Evolutionary conservation across 345 rosid genomes (phyloP).

Genomic region (Draba incana): DNA sequence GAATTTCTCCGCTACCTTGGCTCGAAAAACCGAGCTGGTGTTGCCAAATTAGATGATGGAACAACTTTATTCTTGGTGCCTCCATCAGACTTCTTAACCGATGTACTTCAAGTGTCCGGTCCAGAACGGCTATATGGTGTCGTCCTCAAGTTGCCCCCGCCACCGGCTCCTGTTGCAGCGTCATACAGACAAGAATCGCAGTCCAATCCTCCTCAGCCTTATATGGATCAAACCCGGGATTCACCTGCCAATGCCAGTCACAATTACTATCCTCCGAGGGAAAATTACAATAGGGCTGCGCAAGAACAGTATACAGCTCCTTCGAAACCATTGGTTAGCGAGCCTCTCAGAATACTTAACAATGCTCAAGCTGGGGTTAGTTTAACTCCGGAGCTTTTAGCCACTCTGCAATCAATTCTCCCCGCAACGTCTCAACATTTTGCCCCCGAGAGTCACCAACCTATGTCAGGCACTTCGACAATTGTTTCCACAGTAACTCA

Average conservation of each 20-base stretch:
- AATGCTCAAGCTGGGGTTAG: slow-evolving; percentile 53
- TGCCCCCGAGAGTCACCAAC: slow-evolving; percentile 55
- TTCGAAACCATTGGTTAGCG: slow-evolving; percentile 48
- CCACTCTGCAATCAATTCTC: slow-evolving; percentile 67
- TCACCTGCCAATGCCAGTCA: slow-evolving; percentile 51
- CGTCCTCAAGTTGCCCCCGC: slow-evolving; percentile 75
- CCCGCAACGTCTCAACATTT: slow-evolving; percentile 63
- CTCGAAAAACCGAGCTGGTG: slow-evolving; percentile 92
- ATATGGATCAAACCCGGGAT: slow-evolving; percentile 48
- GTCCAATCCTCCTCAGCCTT: slow-evolving; percentile 47
- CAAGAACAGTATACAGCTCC: slow-evolving; percentile 57
- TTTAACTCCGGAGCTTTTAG: slow-evolving; percentile 89
- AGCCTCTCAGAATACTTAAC: slow-evolving; percentile 40
- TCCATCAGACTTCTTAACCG: slow-evolving; percentile 89
- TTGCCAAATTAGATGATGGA: slow-evolving; percentile 93
- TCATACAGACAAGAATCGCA: slow-evolving; percentile 50
- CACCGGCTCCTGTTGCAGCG: slow-evolving; percentile 51
- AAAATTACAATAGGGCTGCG: slow-evolving; percentile 53
- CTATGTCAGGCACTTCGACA: slow-evolving; percentile 49
- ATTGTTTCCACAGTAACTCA: slow-evolving; percentile 41
- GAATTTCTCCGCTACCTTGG: slow-evolving; percentile 95
- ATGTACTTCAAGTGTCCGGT: slow-evolving; percentile 72
- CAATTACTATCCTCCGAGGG: slow-evolving; percentile 48
- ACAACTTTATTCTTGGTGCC: slow-evolving; percentile 94
- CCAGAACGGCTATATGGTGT: slow-evolving; percentile 97